Evolutionary conservation across 192 early-diverging fungal species (phyloP).

Genomic region (Umbelopsis isabellina): DNA sequence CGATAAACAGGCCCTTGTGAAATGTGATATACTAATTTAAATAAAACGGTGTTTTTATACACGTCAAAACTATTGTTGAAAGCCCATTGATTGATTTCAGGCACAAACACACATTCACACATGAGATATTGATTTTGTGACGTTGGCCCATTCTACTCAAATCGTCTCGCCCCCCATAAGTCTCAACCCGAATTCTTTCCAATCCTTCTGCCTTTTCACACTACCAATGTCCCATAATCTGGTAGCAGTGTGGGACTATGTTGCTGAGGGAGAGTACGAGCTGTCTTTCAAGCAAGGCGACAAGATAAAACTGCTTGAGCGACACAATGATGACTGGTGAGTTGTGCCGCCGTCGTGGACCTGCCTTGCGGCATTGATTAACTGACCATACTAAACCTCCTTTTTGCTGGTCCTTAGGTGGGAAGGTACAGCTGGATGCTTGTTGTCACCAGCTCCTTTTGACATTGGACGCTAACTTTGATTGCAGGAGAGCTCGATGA

Average conservation of each 20-base stretch:
- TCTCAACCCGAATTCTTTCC: background rate
- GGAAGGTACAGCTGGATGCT: constrained; percentile 18
- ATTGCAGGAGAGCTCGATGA: constrained; percentile 37
- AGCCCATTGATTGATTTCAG: too few relatives aligned
- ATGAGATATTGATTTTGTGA: too few relatives aligned
- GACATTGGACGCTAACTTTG: background rate
- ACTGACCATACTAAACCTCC: background rate
- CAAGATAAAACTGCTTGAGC: constrained; percentile 39
- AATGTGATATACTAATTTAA: too few relatives aligned
- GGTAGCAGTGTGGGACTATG: constrained; percentile 43
- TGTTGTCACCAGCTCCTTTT: background rate
- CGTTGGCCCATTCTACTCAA: too few relatives aligned
- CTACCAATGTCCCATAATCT: constrained; percentile 36
- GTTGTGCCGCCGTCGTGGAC: background rate
- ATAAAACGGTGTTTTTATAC: too few relatives aligned
- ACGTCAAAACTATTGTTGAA: too few relatives aligned
- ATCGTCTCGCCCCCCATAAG: too few relatives aligned
- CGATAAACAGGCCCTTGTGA: too few relatives aligned
- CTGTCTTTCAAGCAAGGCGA: constrained; percentile 43
- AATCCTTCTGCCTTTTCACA: background rate
- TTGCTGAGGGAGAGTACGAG: constrained; percentile 40
- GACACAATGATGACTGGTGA: constrained; percentile 47
- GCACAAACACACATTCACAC: too few relatives aligned
- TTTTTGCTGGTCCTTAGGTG: constrained; percentile 14
- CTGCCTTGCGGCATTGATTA: background rate